Evolutionary conservation across 257 asterid species (phyloP), one percentile per base, ranked within the genome.

Genomic region (Capsicum chinense): DNA sequence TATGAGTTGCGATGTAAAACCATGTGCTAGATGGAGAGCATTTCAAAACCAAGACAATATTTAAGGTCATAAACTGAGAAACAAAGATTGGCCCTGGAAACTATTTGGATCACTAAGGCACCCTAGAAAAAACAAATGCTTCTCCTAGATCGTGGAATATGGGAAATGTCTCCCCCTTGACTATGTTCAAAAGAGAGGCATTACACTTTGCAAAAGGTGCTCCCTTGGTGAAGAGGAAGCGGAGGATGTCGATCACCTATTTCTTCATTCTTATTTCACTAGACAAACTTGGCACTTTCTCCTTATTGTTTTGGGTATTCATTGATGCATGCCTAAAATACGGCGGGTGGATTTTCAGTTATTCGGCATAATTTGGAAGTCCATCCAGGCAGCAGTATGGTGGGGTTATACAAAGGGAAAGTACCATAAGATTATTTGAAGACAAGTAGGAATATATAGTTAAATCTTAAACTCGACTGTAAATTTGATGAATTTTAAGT

Each of bases 41-140:
- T 42, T 69, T 39, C 56, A 42, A 69, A 39, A 69, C 33, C 8
- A 69, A 69, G 79, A 69, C 56, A 8, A 5, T 39, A 42, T 69
- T 39, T 69, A 42, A 69, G 56, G 21, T 69, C 79, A 42, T 69
- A 42, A 42, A 16, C 56, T 69, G 56, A 69, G 33, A 69, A 69
- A 42, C 42, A 2, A 63, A 63, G 70, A 42, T 63, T 63, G 11
- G 8, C 70, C 70, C 42, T 63, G 42, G 70, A 63, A 63, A 63
- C 42, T 63, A 63, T 63, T 63, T 63, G 42, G 42, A 63, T 63
- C 6, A 62, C 12, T 9, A 63, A 63, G 70, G 70, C 70, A 63
- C 17, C 70, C 70, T 39, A 39, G 2, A 19, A 63, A 63, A 63
- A 6, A 21, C 70, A 63, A 21, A 63, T 63, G 70, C 70, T 26